Evolutionary conservation across 2,329 filamentous ascomycete genomes (phyloP), one percentile per base, ranked within the genome.

Genomic region (Fusarium sp.): DNA sequence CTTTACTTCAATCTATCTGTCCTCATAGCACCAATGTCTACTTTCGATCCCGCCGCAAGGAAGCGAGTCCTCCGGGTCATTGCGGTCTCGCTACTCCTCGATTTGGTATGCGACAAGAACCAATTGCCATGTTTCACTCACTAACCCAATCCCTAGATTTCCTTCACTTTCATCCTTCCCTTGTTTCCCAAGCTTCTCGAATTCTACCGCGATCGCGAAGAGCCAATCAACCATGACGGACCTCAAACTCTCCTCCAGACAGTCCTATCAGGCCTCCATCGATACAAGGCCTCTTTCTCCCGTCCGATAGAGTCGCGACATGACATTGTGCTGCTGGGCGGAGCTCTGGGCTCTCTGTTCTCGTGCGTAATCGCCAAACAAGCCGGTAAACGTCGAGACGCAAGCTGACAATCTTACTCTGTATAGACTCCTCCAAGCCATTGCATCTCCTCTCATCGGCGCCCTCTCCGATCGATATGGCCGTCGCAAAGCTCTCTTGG

Each of bases 151-250:
- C n/a, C 35, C 23, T 52, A 98, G 95, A 93, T 98, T 77, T 98
- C 95, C 60, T 99, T 99, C 81, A 99, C 96, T 33, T 98, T 99
- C 80, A 98, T 98, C 79, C 91, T 99, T 12, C 96, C 96, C 0
- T 89, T 99, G 38, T 99, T 98, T 80, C 96, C 95, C 11, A 95
- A 94, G 64, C 91, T 99, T 46, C 92, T 98, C 81, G 92, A 97
- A 77, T 98, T 98, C 88, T 99, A 98, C 85, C 93, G 94, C 82
- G 91, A 93, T 79, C 90, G 91, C 81, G 95, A 98, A 82, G 77
- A 83, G n/a, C 75, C 81, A 56, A 76, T 81, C 58, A 77, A 83
- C 44, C 75, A 80, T 52, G 83, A 83, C 59, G 82, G 83, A 38
- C 83, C 87, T 6, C 81, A 84, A 63, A 94, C 93, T 2, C 83